A percentile compares a stretch with the other conserved stretches of the same genome.
phyloP scores from a whole-genome alignment of 208 protist genomes.

The Trypanosoma avium region DNA sequence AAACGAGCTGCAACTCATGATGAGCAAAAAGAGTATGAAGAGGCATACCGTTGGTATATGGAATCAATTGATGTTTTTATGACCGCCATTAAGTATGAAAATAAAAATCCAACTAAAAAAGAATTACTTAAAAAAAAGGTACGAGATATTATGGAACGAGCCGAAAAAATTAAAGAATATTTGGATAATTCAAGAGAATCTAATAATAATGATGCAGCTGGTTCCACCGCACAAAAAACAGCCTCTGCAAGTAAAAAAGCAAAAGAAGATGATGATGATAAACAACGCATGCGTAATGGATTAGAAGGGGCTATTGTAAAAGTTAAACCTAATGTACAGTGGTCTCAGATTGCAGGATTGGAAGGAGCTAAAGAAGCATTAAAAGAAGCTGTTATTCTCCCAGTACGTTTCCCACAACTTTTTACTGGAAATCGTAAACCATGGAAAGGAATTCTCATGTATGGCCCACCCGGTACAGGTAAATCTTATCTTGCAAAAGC shows the following conservation, averaged over 20 bases:
- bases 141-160: conserved; percentile 92
- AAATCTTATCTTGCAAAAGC: conserved; percentile 94
- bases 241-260: conserved; percentile 71
- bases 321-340: conserved; percentile 84
- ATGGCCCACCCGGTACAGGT: conserved; percentile 92
- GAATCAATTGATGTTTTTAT: conserved; percentile 95
- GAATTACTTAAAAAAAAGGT: conserved; percentile 91
- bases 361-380: conserved; percentile 91
- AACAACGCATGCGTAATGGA: conserved; percentile 82
- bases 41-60: conserved; percentile 94
- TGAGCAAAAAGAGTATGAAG: conserved; percentile 91
- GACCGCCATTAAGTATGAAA: conserved; percentile 95
- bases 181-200: conserved; percentile 80
- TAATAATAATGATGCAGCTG: conserved; percentile 33
- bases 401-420: conserved; percentile 90
- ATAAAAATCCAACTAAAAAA: conserved; percentile 94
- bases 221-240: conserved; percentile 60
- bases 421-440: conserved; percentile 92
- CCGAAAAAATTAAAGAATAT: conserved; percentile 96
- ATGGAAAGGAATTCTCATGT: conserved; percentile 92
- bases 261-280: conserved; percentile 91
- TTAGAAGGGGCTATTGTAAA: conserved; percentile 79
- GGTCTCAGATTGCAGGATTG: conserved; percentile 90
- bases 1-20: conserved; percentile 91
- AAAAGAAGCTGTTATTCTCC: conserved; percentile 92